Conservation (phyloP, 2,329 filamentous ascomycete genomes). For the Botryosphaeria agaves region DNA sequence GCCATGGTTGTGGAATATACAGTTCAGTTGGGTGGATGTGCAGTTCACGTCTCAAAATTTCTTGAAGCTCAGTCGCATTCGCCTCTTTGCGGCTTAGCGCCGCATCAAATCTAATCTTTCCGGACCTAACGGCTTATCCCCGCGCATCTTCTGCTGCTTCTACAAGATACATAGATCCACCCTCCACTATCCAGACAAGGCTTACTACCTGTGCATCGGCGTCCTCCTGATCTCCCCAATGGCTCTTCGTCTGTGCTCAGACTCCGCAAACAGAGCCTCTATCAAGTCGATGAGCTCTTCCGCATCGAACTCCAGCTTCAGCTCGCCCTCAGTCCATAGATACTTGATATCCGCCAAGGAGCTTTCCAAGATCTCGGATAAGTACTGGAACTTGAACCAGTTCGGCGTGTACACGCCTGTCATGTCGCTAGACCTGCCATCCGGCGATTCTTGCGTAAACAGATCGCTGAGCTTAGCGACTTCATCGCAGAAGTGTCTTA, state of each 20-base stretch:
- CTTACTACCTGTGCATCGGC: background rate
- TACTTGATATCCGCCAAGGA: conserved; percentile 48
- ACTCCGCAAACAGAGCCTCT: conserved; percentile 46
- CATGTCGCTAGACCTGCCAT: conserved; percentile 27
- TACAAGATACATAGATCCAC: too few species aligned
- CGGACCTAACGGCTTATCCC: too few species aligned
- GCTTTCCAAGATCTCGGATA: conserved; percentile 44
- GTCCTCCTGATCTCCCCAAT: conserved; percentile 36
- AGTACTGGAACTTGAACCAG: conserved; percentile 49
- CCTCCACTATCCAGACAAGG: too few species aligned
- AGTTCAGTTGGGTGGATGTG: too few species aligned
- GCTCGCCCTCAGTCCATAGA: conserved; percentile 45
- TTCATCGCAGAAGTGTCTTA: conserved; percentile 39
- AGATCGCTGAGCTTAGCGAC: conserved; percentile 38
- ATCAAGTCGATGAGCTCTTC: conserved; percentile 47
- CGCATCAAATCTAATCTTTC: too few species aligned
- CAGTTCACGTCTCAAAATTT: too few species aligned
- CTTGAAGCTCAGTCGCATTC: too few species aligned
- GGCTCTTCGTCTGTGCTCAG: conserved; percentile 37
- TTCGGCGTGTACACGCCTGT: conserved; percentile 43
- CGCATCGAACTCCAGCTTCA: conserved; percentile 41
- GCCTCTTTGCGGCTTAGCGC: too few species aligned
- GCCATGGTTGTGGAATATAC: too few species aligned
- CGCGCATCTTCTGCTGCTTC: too few species aligned
- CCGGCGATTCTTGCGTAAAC: conserved; percentile 28